These are phyloP conservation scores for Fereydounia khargensis DNA, from an alignment of 1,284 basidiomycete genomes.

Conservation along the genomic window DNA sequence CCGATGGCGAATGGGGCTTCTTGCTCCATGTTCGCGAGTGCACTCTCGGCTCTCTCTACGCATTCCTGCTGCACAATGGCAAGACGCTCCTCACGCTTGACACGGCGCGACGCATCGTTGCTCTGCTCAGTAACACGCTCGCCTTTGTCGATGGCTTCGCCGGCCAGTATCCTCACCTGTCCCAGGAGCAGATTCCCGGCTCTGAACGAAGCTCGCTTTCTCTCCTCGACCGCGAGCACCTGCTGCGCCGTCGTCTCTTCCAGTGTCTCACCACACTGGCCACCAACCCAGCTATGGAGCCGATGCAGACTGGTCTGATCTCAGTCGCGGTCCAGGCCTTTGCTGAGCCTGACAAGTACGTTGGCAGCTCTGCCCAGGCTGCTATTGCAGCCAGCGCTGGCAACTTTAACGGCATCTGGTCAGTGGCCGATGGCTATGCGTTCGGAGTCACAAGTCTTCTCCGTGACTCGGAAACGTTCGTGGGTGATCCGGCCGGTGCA, in stretches of 20 bases:
- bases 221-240: conserved; percentile 75
- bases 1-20: conserved; percentile 78
- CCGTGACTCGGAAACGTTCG: conserved; percentile 49
- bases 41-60: conserved; percentile 81
- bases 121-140: conserved; percentile 84
- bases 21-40: conserved; percentile 86
- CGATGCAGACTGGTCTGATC: conserved; percentile 74
- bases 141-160: conserved; percentile 72
- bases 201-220: conserved; percentile 61
- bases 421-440: conserved; percentile 80
- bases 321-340: conserved; percentile 80
- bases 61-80: conserved; percentile 73
- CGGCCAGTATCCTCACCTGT: conserved; percentile 55
- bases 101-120: conserved; percentile 80
- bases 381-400: conserved; percentile 86
- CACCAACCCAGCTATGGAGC: conserved; percentile 74
- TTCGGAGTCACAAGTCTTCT: conserved; percentile 80
- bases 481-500: conserved; percentile 23
- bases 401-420: conserved; percentile 81
- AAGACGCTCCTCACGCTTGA: conserved; percentile 80
- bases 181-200: conserved; percentile 34
- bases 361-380: conserved; percentile 82
- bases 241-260: conserved; percentile 79
- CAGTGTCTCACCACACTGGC: conserved; percentile 85
- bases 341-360: conserved; percentile 69